These are phyloP conservation scores for Pseudogymnoascus sp. DNA, from an alignment of 2,329 filamentous ascomycete genomes.

Conservation along the genomic window DNA sequence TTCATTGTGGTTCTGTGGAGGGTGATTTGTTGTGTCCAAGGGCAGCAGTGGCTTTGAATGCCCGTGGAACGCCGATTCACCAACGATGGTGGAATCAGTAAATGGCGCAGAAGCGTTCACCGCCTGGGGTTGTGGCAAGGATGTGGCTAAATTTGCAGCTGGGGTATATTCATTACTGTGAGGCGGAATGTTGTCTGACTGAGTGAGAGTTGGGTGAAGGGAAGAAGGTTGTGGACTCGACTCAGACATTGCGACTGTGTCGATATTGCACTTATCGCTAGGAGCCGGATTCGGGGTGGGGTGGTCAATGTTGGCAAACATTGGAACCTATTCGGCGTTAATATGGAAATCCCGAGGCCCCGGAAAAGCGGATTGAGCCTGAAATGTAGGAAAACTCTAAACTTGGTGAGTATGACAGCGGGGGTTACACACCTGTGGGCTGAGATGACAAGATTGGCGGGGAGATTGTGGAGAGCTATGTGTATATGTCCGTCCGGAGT, in stretches of 20 bases:
- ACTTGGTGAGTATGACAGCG: not conserved
- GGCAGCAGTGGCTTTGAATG: constrained; percentile 37
- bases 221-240: not conserved
- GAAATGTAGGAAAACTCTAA: not conserved
- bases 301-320: not conserved
- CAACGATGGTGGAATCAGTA: constrained; percentile 25
- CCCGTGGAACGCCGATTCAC: constrained; percentile 35
- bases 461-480: not conserved
- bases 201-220: not conserved
- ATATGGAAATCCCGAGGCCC: not conserved
- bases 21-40: constrained; percentile 31
- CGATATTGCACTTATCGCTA: not conserved
- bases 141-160: constrained; percentile 16
- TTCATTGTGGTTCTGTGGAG: constrained; percentile 4
- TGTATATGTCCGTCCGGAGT: constrained; percentile 3
- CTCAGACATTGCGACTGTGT: not conserved
- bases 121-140: not conserved
- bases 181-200: not conserved
- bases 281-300: not conserved
- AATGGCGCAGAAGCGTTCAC: not conserved
- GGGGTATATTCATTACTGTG: not conserved
- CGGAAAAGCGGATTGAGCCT: not conserved
- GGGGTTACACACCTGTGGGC: not conserved
- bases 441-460: not conserved
- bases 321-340: not conserved